A percentile compares a stretch with the other conserved stretches of the same genome.
phyloP scores from a whole-genome alignment of 805 yeast genomes.

The Brettanomyces naardenensis region DNA sequence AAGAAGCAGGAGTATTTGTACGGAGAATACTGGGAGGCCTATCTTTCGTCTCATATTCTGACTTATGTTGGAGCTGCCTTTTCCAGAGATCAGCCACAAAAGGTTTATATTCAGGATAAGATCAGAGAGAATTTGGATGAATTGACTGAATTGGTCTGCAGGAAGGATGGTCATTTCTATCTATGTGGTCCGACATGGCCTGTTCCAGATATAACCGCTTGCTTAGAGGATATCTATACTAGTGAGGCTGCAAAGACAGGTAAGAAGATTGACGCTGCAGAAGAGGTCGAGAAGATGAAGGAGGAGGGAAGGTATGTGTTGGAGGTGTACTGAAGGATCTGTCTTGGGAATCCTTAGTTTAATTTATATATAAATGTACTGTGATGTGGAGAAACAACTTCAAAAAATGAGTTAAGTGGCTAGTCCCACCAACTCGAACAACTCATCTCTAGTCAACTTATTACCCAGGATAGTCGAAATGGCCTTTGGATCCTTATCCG shows the following conservation, averaged over 20 bases:
- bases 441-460: conserved; percentile 10
- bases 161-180: conserved; percentile 82
- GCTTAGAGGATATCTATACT: conserved; percentile 71
- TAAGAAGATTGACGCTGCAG: conserved; percentile 59
- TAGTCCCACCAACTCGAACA: conserved; percentile 11
- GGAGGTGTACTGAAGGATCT: conserved; percentile 94
- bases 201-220: conserved; percentile 90
- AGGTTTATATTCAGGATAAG: conserved; percentile 91
- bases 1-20: conserved; percentile 90
- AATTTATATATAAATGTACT: conserved; percentile 11
- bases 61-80: conserved; percentile 97
- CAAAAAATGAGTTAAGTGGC: not conserved
- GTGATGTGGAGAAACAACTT: not conserved
- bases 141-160: conserved; percentile 71
- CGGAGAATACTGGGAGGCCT: conserved; percentile 97
- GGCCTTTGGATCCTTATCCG: conserved; percentile 18
- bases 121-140: conserved; percentile 70
- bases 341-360: too few relatives aligned
- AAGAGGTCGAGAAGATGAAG: conserved; percentile 87
- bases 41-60: conserved; percentile 81
- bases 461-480: conserved; percentile 5
- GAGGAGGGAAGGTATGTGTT: conserved; percentile 86
- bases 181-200: conserved; percentile 99
- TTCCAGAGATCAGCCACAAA: conserved; percentile 93
- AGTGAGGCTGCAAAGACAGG: conserved; percentile 67